Evolutionary conservation across 164 flowering plant species (phyloP), one percentile per base, ranked within the genome.

Genomic region (Vitis riparia): DNA sequence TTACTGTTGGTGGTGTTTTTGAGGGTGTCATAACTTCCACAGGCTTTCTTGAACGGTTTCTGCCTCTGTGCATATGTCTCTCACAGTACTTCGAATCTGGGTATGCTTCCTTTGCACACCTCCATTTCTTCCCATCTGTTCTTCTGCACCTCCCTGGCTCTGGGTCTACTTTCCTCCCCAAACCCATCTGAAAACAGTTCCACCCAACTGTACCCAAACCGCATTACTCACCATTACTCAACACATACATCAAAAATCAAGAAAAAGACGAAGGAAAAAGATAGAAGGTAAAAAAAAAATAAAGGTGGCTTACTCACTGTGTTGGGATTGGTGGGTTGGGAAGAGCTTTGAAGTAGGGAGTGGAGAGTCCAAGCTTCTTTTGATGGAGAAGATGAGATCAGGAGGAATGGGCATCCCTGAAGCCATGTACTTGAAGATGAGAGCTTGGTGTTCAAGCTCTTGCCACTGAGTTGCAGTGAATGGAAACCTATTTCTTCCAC

Each of bases 21-120:
- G 73, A 16, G 23, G 71, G 32, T 60, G 75, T 65, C 51, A 69
- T 64, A 57, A 68, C 47, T 90, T 91, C 97, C 97, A 91, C 93
- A 86, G 92, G 94, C 97, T 92, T 92, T 92, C 94, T 92, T 89
- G 94, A 92, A 90, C 97, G 97, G 83, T 87, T 88, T 66, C 86
- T 88, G 74, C 97, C 97, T 85, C 97, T 81, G 68, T 92, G 97
- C 97, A 92, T 92, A 81, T 92, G 97, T 67, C 88, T 85, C 63
- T 92, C 97, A 76, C 97, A 92, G 88, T 92, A 92, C 72, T 92
- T 92, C 2, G 94, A 90, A 68, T 88, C 94, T 57, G 86, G 85
- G 71, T 66, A 86, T n/a, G 93, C 97, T 70, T 91, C 94, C 70
- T 88, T 91, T 17, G 97, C 85, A 78, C 97, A 91, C 57, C 94